Evolutionary conservation across 2,329 filamentous ascomycete genomes (phyloP), one percentile per base, ranked within the genome.

Genomic region (Atkinsonella texensis): DNA sequence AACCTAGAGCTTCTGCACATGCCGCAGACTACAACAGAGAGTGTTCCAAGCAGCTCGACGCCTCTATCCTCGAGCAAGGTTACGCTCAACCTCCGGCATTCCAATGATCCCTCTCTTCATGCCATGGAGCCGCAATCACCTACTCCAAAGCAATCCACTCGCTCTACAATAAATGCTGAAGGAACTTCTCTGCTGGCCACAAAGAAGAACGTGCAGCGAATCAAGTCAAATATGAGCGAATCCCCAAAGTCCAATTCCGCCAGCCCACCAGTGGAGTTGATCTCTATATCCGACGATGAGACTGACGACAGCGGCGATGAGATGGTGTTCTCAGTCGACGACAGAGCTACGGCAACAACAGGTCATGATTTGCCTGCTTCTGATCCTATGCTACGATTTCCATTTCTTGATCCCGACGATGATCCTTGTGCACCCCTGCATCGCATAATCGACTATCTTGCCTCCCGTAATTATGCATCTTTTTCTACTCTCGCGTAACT

Each of bases 41-140:
- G 42, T 58, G 63, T 32, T 57, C 61, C 46, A 59, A 65, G 49
- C 58, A 68, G 48, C 63, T 63, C 45, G 55, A 63, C 32, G 58
- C 62, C 62, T 40, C 70, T 72, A 39, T 71, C 74, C 38, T 79
- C 79, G 3, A 82, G 76, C 63, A 74, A 70, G 60, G 76, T 83
- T 48, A 83, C 80, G 10, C 74, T 83, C 50, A 83, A 82, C 59
- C 67, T 83, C 47, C 76, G 79, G 53, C 74, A 74, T 31, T 48
- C 48, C 3, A 39, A 44, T 17, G 48, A 48, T 33, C 57, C 59
- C 64, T 20, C 18, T 13, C 32, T 32, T 43, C 28, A 35, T 49
- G 20, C 31, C 15, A 32, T 41, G 13, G 33, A 32, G 39, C 38
- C 49, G 9, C 28, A 13, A 7, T 54, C 51, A 9, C 48, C 50